These are phyloP conservation scores for Cladosporium sp. DNA, from an alignment of 2,329 filamentous ascomycete genomes.

Conservation along the genomic window DNA sequence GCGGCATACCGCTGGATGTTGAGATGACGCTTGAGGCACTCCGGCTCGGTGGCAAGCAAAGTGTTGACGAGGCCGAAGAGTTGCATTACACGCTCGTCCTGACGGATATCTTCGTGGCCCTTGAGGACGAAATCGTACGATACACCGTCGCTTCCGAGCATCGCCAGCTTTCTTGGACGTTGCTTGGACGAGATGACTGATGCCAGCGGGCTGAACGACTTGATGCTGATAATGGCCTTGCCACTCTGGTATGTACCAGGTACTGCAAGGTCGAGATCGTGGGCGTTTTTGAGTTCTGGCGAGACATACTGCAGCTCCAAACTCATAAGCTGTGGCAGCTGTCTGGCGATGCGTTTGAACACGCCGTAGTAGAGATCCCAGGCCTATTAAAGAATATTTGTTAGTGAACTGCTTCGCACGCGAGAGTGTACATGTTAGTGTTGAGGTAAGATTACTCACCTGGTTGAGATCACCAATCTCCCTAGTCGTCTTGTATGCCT, in stretches of 20 bases:
- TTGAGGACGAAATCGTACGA: conserved; percentile 89
- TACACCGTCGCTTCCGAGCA: conserved; percentile 83
- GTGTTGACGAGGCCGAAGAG: conserved; percentile 98
- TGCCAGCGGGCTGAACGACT: conserved; percentile 84
- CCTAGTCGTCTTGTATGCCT: conserved; percentile 80
- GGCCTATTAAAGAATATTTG: conserved; percentile 42
- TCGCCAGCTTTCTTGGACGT: conserved; percentile 80
- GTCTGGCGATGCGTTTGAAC: conserved; percentile 89
- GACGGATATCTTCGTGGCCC: conserved; percentile 98
- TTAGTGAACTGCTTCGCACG: neutral
- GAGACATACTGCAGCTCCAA: conserved; percentile 96
- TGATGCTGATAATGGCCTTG: conserved; percentile 75
- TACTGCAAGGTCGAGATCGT: conserved; percentile 87
- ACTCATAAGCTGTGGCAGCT: conserved; percentile 86
- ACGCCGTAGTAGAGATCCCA: conserved; percentile 99
- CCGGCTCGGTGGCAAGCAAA: conserved; percentile 84
- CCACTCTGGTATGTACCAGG: conserved; percentile 87
- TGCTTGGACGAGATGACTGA: conserved; percentile 97
- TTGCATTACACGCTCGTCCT: conserved; percentile 99
- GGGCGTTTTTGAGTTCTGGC: conserved; percentile 80
- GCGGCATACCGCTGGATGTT: conserved; percentile 94
- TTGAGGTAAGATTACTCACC: neutral
- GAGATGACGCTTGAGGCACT: conserved; percentile 94
- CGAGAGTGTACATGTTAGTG: no score
- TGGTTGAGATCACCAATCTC: conserved; percentile 95